These are phyloP conservation scores for Talaromyces funiculosus DNA, from an alignment of 2,329 filamentous ascomycete genomes.

Conservation along the genomic window DNA sequence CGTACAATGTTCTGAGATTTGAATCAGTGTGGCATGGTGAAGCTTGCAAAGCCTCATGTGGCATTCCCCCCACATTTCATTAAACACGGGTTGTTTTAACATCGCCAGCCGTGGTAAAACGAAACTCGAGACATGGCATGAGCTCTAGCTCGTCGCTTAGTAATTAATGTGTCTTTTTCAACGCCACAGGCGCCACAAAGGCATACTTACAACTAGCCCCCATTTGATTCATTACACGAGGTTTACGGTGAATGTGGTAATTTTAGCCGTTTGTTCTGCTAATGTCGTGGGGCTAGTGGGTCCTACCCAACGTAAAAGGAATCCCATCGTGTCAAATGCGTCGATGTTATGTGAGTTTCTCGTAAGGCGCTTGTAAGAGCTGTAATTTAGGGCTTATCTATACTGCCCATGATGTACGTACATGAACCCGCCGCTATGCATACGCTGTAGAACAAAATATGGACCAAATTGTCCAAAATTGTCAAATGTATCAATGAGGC, in stretches of 20 bases:
- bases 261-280: constrained; percentile 1
- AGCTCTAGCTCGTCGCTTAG: background rate
- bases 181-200: constrained; percentile 3
- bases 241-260: background rate
- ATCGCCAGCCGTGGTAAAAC: background rate
- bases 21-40: background rate
- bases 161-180: background rate
- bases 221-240: background rate
- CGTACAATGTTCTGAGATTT: background rate
- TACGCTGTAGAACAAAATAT: background rate
- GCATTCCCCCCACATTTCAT: background rate
- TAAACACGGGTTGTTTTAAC: background rate
- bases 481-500: background rate
- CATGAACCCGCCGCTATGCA: background rate
- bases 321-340: background rate
- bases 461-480: background rate
- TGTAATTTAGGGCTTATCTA: background rate
- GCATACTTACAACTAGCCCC: background rate
- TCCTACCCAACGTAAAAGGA: background rate
- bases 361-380: background rate
- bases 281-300: background rate
- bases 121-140: background rate
- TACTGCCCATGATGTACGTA: background rate
- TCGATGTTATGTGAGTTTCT: background rate
- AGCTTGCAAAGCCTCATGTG: background rate